Evolutionary conservation across 805 yeast genomes (phyloP).

Genomic region (Lipomyces kockii): DNA sequence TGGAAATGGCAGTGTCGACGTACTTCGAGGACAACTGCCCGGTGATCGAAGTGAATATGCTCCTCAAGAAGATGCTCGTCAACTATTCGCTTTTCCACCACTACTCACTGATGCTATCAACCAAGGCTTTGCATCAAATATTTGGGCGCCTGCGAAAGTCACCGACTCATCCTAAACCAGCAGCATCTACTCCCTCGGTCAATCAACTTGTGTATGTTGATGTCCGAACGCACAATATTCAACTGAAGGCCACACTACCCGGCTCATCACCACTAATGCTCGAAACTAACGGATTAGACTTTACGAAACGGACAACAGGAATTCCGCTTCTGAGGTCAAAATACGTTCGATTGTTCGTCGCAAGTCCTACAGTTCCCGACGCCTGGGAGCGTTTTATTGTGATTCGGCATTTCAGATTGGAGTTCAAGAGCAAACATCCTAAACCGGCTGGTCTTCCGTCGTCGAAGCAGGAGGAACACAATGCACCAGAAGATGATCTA

Average conservation of each 20-base stretch:
- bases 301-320: conserved; percentile 41
- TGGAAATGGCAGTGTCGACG: conserved; percentile 38
- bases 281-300: conserved; percentile 49
- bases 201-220: conserved; percentile 39
- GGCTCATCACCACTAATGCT: conserved; percentile 53
- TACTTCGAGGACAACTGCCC: conserved; percentile 25
- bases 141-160: conserved; percentile 5
- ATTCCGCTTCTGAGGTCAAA: conserved; percentile 46
- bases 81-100: conserved; percentile 39
- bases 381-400: conserved; percentile 48
- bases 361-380: conserved; percentile 52
- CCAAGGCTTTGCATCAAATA: conserved; percentile 25
- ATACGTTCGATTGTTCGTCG: conserved; percentile 53
- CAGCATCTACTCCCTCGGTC: not conserved
- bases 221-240: conserved; percentile 39
- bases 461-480: not conserved
- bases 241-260: conserved; percentile 52
- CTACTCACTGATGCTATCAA: conserved; percentile 29
- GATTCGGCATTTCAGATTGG: conserved; percentile 39
- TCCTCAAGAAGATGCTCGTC: conserved; percentile 36
- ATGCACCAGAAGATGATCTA: conserved; percentile 35
- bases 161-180: not conserved
- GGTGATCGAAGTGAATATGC: conserved; percentile 34
- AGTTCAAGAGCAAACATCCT: conserved; percentile 26
- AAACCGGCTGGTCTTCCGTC: not conserved